Percentiles rank a stretch among this genome's conserved stretches.
Evolutionary conservation across 2,329 filamentous ascomycete genomes (phyloP).

Genomic region (Clonostachys rhizophaga): DNA sequence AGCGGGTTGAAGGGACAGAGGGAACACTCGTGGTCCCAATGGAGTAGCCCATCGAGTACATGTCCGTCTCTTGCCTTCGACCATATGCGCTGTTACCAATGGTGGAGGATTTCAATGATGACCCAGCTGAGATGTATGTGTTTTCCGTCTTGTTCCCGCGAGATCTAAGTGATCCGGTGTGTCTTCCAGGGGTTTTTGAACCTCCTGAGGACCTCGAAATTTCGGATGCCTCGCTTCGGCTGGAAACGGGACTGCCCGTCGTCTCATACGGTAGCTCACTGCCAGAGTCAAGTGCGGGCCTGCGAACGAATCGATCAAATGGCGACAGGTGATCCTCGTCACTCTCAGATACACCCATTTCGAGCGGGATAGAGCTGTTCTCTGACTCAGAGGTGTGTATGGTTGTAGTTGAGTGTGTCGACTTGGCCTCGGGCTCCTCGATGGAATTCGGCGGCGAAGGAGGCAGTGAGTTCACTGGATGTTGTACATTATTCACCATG

Average conservation of each 20-base stretch:
- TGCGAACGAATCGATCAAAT: conserved; percentile 68
- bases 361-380: conserved; percentile 48
- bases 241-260: conserved; percentile 59
- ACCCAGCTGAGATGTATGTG: conserved; percentile 64
- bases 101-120: conserved; percentile 35
- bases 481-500: conserved; percentile 84
- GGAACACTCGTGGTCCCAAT: conserved; percentile 25
- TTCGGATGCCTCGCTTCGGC: conserved; percentile 56
- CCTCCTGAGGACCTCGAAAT: conserved; percentile 49
- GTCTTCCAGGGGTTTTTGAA: conserved; percentile 45
- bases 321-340: conserved; percentile 77
- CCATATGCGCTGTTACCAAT: conserved; percentile 9
- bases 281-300: conserved; percentile 58
- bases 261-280: conserved; percentile 54
- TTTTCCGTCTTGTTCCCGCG: conserved; percentile 50
- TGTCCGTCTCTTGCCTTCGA: conserved; percentile 34
- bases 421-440: conserved; percentile 60
- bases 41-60: conserved; percentile 44
- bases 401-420: conserved; percentile 37
- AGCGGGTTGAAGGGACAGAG: conserved; percentile 43
- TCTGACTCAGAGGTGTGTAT: conserved; percentile 49
- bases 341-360: conserved; percentile 60
- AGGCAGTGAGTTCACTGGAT: conserved; percentile 72
- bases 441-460: conserved; percentile 80
- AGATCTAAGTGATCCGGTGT: conserved; percentile 46